A percentile compares a stretch with the other conserved stretches of the same genome.
These are phyloP conservation scores for Thelonectria blattea DNA, from an alignment of 2,329 filamentous ascomycete genomes.

Conservation along the genomic window DNA sequence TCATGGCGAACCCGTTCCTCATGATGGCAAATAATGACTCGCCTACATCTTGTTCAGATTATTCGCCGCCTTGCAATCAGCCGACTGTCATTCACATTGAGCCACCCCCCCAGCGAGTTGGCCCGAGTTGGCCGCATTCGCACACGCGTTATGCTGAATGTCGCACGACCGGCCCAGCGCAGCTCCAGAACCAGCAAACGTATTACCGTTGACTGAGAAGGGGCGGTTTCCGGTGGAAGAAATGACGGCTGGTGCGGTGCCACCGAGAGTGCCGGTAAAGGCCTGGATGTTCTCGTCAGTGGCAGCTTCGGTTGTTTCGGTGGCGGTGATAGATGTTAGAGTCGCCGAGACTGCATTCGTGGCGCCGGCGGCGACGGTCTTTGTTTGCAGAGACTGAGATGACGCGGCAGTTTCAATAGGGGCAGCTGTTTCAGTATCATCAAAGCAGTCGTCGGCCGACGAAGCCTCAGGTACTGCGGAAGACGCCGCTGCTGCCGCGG, in stretches of 20 bases:
- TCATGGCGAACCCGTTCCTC: too few relatives aligned
- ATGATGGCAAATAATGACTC: too few relatives aligned
- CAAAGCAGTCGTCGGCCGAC: neutral
- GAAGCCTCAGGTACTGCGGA: neutral
- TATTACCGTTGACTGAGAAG: slow-evolving; percentile 60
- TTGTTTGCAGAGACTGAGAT: neutral
- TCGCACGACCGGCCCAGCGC: slow-evolving; percentile 56
- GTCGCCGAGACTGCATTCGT: slow-evolving; percentile 5
- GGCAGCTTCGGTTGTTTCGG: slow-evolving; percentile 12
- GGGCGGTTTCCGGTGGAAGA: slow-evolving; percentile 46
- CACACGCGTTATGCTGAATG: slow-evolving; percentile 57
- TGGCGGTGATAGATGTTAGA: slow-evolving; percentile 3
- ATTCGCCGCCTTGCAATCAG: slow-evolving; percentile 17
- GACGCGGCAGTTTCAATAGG: neutral
- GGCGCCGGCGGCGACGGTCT: neutral
- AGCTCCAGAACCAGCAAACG: slow-evolving; percentile 56
- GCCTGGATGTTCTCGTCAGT: slow-evolving; percentile 49
- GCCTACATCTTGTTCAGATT: neutral
- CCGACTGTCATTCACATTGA: slow-evolving; percentile 19
- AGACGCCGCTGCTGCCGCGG: neutral
- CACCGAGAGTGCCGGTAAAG: slow-evolving; percentile 53
- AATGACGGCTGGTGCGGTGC: slow-evolving; percentile 49
- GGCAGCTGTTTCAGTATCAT: neutral
- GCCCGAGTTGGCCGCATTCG: slow-evolving; percentile 55
- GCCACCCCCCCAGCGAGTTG: slow-evolving; percentile 31